Base-by-base conservation (phyloP, 305 asterid genomes). In the Fraxinus angustifolia region DNA sequence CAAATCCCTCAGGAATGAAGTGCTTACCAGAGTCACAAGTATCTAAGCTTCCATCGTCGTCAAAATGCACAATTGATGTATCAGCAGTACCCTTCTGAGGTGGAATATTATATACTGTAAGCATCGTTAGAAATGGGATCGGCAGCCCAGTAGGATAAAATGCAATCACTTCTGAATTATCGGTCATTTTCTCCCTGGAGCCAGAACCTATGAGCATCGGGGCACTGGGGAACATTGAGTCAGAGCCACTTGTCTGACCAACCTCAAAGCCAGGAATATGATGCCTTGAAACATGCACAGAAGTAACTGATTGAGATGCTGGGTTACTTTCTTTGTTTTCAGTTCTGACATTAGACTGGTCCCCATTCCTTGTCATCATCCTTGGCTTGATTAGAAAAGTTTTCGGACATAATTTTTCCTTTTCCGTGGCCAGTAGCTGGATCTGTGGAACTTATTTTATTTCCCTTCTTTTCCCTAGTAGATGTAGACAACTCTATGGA, bases 121-220 rank as follows among this genome's bases (percentile, higher is more conserved):
- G 97, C 98, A 94, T 93, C 8, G 98, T 93, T 45, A 94, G 77
- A 81, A 94, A 96, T 7, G 98, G 98, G 85, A 96, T 91, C 6
- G 99, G 98, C 56, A 98, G 98, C 3, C 99, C 99, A 26, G 98
- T 90, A 45, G 97, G 98, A 79, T 92, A 93, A 84, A 96, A 96
- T 36, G 97, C 87, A 87, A 95, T 72, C 77, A 91, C 48, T 75
- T 93, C 97, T 58, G 99, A 93, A 83, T 87, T 86, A 78, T 93
- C 98, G 58, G 83, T 75, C 81, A 60, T 77, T 85, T 92, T 89
- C 83, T 91, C 91, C 83, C 86, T 90, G 16, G 92, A 87, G 53
- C 95, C 92, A 73, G 94, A 90, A 75, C 91, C 91, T 60, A 93
- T 85, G 40, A 93, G 89, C 97, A 94, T 90, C 26, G 97, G 97